phyloP scores from a whole-genome alignment of 805 yeast genomes.

The Deakozyma indianensis region DNA sequence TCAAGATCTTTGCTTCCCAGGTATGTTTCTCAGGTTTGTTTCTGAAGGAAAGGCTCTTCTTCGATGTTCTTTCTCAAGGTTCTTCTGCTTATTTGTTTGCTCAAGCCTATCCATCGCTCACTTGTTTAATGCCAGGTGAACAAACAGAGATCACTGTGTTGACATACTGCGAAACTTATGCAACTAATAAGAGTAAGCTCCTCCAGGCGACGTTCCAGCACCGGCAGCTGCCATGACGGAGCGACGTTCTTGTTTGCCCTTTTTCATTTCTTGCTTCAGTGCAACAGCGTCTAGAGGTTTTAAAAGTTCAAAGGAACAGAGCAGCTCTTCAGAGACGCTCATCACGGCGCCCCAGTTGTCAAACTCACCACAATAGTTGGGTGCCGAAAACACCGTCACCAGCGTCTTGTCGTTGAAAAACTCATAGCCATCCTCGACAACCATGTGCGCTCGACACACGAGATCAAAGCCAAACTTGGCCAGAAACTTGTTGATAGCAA shows the following conservation, averaged over 20 bases:
- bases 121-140: too few relatives aligned
- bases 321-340: conserved; percentile 85
- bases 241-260: conserved; percentile 79
- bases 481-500: conserved; percentile 65
- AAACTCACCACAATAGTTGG: conserved; percentile 70
- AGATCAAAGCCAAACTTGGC: conserved; percentile 64
- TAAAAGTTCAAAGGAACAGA: conserved; percentile 83
- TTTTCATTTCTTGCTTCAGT: conserved; percentile 85
- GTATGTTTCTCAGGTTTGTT: too few relatives aligned
- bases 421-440: conserved; percentile 69
- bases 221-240: conserved; percentile 22
- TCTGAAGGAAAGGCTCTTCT: too few relatives aligned
- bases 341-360: conserved; percentile 97
- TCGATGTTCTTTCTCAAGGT: too few relatives aligned
- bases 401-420: conserved; percentile 58
- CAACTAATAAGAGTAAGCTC: not conserved
- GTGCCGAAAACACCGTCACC: conserved; percentile 64
- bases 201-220: conserved; percentile 5
- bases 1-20: not conserved
- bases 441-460: conserved; percentile 82
- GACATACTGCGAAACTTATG: too few relatives aligned
- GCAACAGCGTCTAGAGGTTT: conserved; percentile 92
- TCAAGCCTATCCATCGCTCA: too few relatives aligned
- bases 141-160: too few relatives aligned
- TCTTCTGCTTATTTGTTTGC: too few relatives aligned